A percentile compares a stretch with the other conserved stretches of the same genome.
phyloP scores from a whole-genome alignment of 2,329 filamentous ascomycete species.

The Scolecobasidium constrictum region DNA sequence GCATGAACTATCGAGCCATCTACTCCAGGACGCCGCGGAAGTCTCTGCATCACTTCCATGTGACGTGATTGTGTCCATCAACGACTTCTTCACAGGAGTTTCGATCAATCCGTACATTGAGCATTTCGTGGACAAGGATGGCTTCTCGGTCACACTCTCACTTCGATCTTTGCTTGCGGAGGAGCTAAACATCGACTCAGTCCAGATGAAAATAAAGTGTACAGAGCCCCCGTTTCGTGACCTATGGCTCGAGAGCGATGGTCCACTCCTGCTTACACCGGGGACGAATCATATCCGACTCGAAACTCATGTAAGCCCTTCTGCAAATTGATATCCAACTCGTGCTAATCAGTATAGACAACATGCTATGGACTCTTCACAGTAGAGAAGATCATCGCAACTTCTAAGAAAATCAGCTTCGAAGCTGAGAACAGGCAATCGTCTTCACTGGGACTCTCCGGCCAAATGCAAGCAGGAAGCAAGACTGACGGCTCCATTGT shows the following conservation, averaged over 20 bases:
- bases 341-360: constrained; percentile 34
- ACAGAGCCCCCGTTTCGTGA: constrained; percentile 49
- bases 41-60: constrained; percentile 32
- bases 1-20: constrained; percentile 23
- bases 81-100: constrained; percentile 62
- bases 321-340: constrained; percentile 19
- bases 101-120: constrained; percentile 55
- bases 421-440: constrained; percentile 49
- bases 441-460: no score
- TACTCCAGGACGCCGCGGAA: constrained; percentile 37
- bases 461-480: no score
- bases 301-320: constrained; percentile 30
- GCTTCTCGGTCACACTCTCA: constrained; percentile 58
- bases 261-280: constrained; percentile 38
- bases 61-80: constrained; percentile 57
- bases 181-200: constrained; percentile 53
- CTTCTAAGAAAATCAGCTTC: constrained; percentile 52
- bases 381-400: constrained; percentile 60
- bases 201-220: constrained; percentile 50
- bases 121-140: constrained; percentile 62
- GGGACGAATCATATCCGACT: constrained; percentile 44
- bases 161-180: constrained; percentile 65
- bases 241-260: constrained; percentile 48
- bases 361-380: constrained; percentile 63
- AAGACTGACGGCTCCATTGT: constrained; percentile 1